A percentile compares a stretch with the other conserved stretches of the same genome.
These are phyloP conservation scores for Ceratocystis eucalypticola DNA, from an alignment of 2,329 filamentous ascomycete species.

Conservation along the genomic window DNA sequence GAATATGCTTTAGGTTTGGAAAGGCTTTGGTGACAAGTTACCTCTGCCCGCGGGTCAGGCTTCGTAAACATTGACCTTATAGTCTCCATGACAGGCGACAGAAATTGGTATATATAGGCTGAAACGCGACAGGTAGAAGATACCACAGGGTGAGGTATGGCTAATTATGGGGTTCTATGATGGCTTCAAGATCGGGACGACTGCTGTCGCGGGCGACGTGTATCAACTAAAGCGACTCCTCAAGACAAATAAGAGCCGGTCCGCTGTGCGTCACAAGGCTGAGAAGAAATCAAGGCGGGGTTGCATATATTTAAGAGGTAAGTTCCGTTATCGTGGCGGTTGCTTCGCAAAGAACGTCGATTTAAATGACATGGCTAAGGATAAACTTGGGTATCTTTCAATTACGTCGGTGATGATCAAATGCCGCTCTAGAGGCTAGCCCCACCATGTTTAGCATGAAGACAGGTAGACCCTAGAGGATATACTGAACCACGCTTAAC, in stretches of 20 bases:
- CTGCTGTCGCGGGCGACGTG: background rate
- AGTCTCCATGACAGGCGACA: constrained; percentile 56
- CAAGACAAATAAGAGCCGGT: background rate
- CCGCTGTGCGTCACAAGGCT: background rate
- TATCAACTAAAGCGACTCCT: background rate
- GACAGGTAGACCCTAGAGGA: background rate
- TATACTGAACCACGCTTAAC: background rate
- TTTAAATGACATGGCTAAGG: constrained; percentile 7
- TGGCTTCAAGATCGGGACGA: background rate
- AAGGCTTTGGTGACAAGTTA: constrained; percentile 28
- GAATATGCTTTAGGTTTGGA: background rate
- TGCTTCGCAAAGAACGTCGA: background rate
- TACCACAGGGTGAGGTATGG: background rate
- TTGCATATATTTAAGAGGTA: background rate
- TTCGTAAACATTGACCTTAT: constrained; percentile 78
- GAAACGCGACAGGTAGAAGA: background rate
- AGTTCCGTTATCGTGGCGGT: background rate
- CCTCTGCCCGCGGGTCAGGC: constrained; percentile 86
- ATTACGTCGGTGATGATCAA: constrained; percentile 7
- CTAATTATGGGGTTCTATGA: background rate
- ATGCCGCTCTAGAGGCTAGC: background rate
- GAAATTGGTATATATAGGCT: background rate
- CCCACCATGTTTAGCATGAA: background rate
- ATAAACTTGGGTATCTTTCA: background rate
- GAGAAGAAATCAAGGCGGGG: background rate